Evolutionary conservation across 2,329 filamentous ascomycete species (phyloP).

Genomic region (Madurella mycetomatis): DNA sequence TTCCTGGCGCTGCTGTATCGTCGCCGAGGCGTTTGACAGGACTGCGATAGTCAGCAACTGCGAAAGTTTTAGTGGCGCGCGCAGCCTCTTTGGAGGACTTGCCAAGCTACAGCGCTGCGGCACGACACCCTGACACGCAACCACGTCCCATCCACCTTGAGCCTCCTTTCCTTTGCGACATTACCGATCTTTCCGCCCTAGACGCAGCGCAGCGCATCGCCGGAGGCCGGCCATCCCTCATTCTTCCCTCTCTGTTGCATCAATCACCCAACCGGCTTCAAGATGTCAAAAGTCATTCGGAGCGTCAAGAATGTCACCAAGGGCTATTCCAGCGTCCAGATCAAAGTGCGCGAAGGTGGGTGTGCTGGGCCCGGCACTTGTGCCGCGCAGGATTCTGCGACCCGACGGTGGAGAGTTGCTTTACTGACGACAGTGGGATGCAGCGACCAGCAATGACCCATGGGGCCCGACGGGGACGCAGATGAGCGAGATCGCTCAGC

Average conservation of each 20-base stretch:
- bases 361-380: slow-evolving; percentile 16
- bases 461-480: slow-evolving; percentile 98
- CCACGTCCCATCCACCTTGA: background rate
- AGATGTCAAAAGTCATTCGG: slow-evolving; percentile 94
- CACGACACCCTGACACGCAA: slow-evolving; percentile 14
- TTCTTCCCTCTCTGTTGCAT: background rate
- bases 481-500: slow-evolving; percentile 96
- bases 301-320: slow-evolving; percentile 99
- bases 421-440: slow-evolving; percentile 15
- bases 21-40: background rate
- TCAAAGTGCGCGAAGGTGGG: slow-evolving; percentile 96
- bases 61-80: slow-evolving; percentile 7
- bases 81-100: background rate
- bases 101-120: slow-evolving; percentile 9
- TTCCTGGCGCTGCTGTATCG: background rate
- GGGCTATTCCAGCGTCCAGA: slow-evolving; percentile 92
- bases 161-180: slow-evolving; percentile 4
- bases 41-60: background rate
- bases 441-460: slow-evolving; percentile 96
- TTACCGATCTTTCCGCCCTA: background rate
- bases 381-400: slow-evolving; percentile 5
- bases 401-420: background rate
- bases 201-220: slow-evolving; percentile 9
- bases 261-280: slow-evolving; percentile 26
- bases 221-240: background rate